A percentile compares a stretch with the other conserved stretches of the same genome.
phyloP scores from a whole-genome alignment of 805 yeast genomes.

The Cyberlindnera maritima region DNA sequence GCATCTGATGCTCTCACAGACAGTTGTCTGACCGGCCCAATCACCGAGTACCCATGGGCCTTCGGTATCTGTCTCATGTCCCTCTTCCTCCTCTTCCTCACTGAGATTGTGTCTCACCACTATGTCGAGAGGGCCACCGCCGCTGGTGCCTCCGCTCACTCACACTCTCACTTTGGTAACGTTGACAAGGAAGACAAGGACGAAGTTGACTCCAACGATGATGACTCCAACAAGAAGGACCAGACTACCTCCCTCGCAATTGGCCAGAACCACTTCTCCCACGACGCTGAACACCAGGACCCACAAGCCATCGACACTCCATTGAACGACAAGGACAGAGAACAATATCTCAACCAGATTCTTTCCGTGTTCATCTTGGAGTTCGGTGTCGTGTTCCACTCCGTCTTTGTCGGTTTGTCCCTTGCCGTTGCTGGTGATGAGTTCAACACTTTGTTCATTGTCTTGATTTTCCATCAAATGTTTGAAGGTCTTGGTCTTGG shows the following conservation, averaged over 20 bases:
- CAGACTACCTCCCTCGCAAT: constrained; percentile 19
- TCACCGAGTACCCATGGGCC: constrained; percentile 54
- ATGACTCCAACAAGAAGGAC: constrained; percentile 5
- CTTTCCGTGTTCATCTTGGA: constrained; percentile 60
- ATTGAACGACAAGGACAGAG: constrained; percentile 34
- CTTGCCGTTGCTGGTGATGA: constrained; percentile 78
- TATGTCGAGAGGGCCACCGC: constrained; percentile 35
- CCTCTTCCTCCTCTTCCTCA: constrained; percentile 42
- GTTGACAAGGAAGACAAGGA: constrained; percentile 19
- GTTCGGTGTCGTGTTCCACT: constrained; percentile 80
- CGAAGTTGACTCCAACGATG: constrained; percentile 20
- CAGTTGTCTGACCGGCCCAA: constrained; percentile 62
- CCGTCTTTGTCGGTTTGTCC: constrained; percentile 76
- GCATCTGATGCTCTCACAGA: constrained; percentile 57
- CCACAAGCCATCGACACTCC: constrained; percentile 40
- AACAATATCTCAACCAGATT: constrained; percentile 54
- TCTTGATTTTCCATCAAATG: constrained; percentile 70
- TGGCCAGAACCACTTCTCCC: constrained; percentile 40
- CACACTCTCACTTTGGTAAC: constrained; percentile 57
- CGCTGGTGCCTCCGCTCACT: constrained; percentile 33
- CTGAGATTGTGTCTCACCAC: constrained; percentile 47
- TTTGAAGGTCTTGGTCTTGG: constrained; percentile 89
- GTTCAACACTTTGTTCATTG: constrained; percentile 68
- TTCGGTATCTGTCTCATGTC: constrained; percentile 51
- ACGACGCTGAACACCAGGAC: constrained; percentile 43